Evolutionary conservation across 371 early-diverging fungal species (phyloP).

Genomic region (Batkoa obscura): DNA sequence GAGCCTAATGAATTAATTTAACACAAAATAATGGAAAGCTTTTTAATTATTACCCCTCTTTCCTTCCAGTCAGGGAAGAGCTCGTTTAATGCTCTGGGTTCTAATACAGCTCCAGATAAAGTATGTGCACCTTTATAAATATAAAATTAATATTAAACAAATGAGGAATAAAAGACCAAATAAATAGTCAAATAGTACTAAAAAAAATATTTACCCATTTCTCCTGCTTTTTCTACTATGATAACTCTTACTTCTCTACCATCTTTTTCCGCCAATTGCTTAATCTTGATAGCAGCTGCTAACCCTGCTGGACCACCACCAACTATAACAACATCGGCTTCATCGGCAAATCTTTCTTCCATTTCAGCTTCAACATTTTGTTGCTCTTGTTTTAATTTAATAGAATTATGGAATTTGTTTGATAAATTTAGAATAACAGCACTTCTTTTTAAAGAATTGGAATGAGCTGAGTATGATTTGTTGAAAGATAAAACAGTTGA

Average conservation of each 20-base stretch:
- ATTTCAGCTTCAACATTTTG: too few relatives aligned
- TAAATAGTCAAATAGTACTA: too few relatives aligned
- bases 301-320: constrained; percentile 94
- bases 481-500: too few relatives aligned
- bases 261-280: constrained; percentile 70
- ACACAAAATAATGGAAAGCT: background rate
- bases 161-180: too few relatives aligned
- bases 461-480: too few relatives aligned
- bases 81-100: constrained; percentile 85
- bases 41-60: constrained; percentile 31
- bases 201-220: constrained; percentile 72
- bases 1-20: constrained; percentile 34
- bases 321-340: constrained; percentile 90
- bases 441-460: too few relatives aligned
- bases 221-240: constrained; percentile 86
- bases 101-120: constrained; percentile 87
- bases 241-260: constrained; percentile 80
- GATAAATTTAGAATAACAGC: too few relatives aligned
- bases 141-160: too few relatives aligned
- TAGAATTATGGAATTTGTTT: too few relatives aligned
- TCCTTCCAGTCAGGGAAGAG: constrained; percentile 96
- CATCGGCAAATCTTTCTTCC: constrained; percentile 48
- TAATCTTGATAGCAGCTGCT: constrained; percentile 82
- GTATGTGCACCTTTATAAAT: constrained; percentile 65
- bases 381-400: too few relatives aligned